Base-by-base conservation (phyloP, 768 basidiomycete genomes). In the Pholiota molesta region DNA sequence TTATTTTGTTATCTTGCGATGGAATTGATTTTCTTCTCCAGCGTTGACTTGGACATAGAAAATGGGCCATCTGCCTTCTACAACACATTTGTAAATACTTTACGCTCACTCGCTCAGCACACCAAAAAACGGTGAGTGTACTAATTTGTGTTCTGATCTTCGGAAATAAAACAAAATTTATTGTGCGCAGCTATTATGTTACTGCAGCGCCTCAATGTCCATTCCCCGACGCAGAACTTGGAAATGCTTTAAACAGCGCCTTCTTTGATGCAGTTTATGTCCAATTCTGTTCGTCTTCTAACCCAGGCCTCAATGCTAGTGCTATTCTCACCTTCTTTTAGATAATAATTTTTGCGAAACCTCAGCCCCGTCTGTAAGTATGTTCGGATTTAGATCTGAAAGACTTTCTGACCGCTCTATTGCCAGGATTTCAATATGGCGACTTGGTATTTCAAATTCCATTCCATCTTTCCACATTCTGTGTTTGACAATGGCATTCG, bases 1-100 rank as follows among this genome's bases (percentile, higher is more conserved):
- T 21, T 19, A 56, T 54, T 28, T 42, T 56, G 33, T 53, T 37
- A 23, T 51, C 21, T 6, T 14, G 57, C 37, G 11, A 10, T 19
- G 35, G 40, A 21, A 52, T 39, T 51, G 13, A 51, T 55, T 56
- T 17, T 3, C 10, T 19, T 3, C 16, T 49, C 16, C 42, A 85
- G 82, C 21, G 73, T 90, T 61, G 90, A 92, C 72, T 71, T 92
- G 52, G 90, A 91, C 68, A 88, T 92, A 59, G 90, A 91, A 72
- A 81, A 83, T 28, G 89, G 89, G 11, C 75, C 77, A 4, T 70
- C 77, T 11, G 76, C 80, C 3, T 75, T 80, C 57, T 87, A 85
- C 65, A 78, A 77, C 21, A 79, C 82, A 0, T 84, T 87, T 65
- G 82, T 86, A 39, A 82, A 76, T 56, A 76, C 79, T 58, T 73